phyloP scores from a whole-genome alignment of 345 rosid species.

The Sonneratia alba region DNA sequence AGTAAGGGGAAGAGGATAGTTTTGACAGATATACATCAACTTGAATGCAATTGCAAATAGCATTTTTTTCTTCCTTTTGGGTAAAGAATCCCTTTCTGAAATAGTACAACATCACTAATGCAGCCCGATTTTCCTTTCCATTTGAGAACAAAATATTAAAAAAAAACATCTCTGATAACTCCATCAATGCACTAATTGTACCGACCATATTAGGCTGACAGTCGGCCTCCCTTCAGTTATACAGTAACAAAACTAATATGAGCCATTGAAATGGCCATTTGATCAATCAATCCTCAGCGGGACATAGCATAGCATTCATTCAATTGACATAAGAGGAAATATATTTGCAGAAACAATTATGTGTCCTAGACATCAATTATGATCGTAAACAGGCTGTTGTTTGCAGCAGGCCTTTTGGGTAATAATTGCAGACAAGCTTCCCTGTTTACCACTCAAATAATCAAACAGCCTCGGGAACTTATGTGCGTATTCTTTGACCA shows the following conservation, averaged over 20 bases:
- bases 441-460: neutral
- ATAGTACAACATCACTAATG: neutral
- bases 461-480: neutral
- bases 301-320: conserved; percentile 1
- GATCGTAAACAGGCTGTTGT: neutral
- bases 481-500: neutral
- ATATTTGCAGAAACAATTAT: conserved; percentile 1
- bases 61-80: neutral
- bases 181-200: neutral
- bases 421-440: neutral
- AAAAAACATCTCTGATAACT: neutral
- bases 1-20: neutral
- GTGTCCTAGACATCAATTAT: neutral
- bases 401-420: neutral
- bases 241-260: neutral
- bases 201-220: neutral
- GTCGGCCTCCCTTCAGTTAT: too few species aligned
- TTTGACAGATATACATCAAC: neutral
- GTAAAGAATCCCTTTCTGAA: neutral
- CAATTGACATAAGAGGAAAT: neutral
- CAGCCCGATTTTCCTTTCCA: neutral
- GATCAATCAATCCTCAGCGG: neutral
- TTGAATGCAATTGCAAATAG: neutral
- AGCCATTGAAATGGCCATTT: neutral
- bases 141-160: neutral